These are phyloP conservation scores for Globisporangium lucens DNA, from an alignment of 352 stramenopile species.

Conservation along the genomic window DNA sequence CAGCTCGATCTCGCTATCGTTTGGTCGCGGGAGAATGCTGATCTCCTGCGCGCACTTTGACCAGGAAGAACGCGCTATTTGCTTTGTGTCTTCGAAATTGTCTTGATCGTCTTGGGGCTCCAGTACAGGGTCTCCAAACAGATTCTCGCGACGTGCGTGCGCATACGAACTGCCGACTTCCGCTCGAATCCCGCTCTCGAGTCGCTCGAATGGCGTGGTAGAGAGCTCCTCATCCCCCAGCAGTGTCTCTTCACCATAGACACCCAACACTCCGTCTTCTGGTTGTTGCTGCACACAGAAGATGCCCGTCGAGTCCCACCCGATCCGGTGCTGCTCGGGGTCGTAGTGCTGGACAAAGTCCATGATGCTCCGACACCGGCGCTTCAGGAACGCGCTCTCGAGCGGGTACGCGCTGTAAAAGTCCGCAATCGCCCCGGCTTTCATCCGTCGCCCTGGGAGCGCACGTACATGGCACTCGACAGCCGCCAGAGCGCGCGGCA, in stretches of 20 bases:
- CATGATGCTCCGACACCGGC: slow-evolving; percentile 9
- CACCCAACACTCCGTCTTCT: not conserved
- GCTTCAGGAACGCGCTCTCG: slow-evolving; percentile 20
- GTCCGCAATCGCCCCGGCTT: not conserved
- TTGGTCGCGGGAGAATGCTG: not conserved
- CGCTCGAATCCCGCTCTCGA: not conserved
- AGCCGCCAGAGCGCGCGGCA: slow-evolving; percentile 7
- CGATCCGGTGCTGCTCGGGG: not conserved
- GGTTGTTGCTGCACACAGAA: not conserved
- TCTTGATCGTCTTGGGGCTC: not conserved
- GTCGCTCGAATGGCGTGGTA: not conserved
- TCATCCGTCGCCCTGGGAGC: not conserved
- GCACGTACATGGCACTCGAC: slow-evolving; percentile 5
- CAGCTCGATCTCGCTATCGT: not conserved
- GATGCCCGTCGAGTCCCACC: not conserved
- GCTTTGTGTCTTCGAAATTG: not conserved
- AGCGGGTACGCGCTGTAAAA: slow-evolving; percentile 13
- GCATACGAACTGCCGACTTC: not conserved
- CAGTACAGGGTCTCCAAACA: not conserved
- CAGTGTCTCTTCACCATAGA: not conserved
- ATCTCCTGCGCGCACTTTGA: not conserved
- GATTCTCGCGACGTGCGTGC: not conserved
- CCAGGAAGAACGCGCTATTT: not conserved
- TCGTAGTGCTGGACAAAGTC: slow-evolving; percentile 14
- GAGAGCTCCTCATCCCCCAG: not conserved